Percentiles rank a stretch among this genome's conserved stretches.
These are phyloP conservation scores for Coniochaeta hoffmannii DNA, from an alignment of 2,329 filamentous ascomycete species.

Conservation along the genomic window DNA sequence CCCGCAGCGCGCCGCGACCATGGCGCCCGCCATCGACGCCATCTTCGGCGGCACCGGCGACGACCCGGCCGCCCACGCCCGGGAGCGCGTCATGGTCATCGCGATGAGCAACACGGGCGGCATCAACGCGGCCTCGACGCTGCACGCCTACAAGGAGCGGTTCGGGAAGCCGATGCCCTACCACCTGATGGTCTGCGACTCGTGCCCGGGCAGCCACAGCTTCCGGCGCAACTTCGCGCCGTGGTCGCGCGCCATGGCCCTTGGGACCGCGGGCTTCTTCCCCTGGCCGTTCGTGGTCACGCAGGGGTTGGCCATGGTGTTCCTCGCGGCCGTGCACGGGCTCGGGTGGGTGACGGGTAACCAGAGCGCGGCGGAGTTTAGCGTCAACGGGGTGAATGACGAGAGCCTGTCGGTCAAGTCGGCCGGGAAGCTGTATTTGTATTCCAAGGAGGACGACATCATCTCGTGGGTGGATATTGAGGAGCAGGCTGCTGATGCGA, in stretches of 20 bases:
- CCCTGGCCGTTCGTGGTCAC: conserved; percentile 42
- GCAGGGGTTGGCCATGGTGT: conserved; percentile 35
- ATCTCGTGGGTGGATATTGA: conserved; percentile 50
- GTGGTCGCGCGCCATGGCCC: conserved; percentile 46
- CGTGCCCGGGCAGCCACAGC: conserved; percentile 41
- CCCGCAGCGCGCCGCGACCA: conserved; percentile 32
- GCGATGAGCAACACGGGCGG: conserved; percentile 53
- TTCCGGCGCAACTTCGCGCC: conserved; percentile 35
- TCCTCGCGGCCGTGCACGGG: conserved; percentile 29
- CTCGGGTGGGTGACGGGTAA: conserved; percentile 27
- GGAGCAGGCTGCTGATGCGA: conserved; percentile 40
- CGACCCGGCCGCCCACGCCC: conserved; percentile 13
- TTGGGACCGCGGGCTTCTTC: conserved; percentile 38
- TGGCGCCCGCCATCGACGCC: conserved; percentile 36
- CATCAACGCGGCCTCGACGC: conserved; percentile 41
- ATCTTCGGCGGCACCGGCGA: conserved; percentile 21
- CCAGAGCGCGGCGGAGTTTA: conserved; percentile 32
- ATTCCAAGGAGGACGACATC: conserved; percentile 50
- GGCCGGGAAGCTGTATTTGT: conserved; percentile 47
- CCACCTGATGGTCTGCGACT: conserved; percentile 41
- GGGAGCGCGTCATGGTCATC: conserved; percentile 37
- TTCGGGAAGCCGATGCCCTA: conserved; percentile 35
- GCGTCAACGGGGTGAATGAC: conserved; percentile 28
- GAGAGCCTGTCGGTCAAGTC: conserved; percentile 21
- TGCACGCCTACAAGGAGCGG: conserved; percentile 36